A percentile compares a stretch with the other conserved stretches of the same genome.
phyloP scores from a whole-genome alignment of 495 filamentous ascomycete genomes.

The Penicillium verhagenii region DNA sequence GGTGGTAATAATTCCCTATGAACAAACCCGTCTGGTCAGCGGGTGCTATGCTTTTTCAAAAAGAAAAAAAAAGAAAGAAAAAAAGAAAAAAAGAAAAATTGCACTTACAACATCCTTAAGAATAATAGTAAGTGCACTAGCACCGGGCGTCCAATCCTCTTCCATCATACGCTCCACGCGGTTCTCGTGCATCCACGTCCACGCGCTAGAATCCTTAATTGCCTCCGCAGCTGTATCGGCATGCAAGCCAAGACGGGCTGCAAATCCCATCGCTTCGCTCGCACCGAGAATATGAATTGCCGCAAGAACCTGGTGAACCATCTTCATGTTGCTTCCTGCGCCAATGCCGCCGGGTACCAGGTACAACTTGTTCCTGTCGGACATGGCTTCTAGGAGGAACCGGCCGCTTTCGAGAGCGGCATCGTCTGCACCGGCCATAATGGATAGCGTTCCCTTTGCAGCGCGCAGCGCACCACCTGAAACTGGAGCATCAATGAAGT shows the following conservation, averaged over 20 bases:
- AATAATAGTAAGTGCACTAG: slow-evolving; percentile 72
- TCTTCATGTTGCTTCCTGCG: slow-evolving; percentile 83
- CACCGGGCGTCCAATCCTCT: slow-evolving; percentile 61
- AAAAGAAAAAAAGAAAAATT: neutral
- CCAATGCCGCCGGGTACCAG: slow-evolving; percentile 72
- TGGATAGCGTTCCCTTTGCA: slow-evolving; percentile 73
- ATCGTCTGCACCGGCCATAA: slow-evolving; percentile 70
- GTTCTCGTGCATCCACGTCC: slow-evolving; percentile 84
- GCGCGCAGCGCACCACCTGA: slow-evolving; percentile 75
- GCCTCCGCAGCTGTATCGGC: slow-evolving; percentile 53
- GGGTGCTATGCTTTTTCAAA: neutral
- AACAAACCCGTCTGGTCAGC: slow-evolving; percentile 7
- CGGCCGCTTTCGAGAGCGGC: slow-evolving; percentile 57
- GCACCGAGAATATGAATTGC: slow-evolving; percentile 72
- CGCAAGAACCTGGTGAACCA: slow-evolving; percentile 80
- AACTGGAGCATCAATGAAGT: slow-evolving; percentile 72
- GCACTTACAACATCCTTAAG: slow-evolving; percentile 66
- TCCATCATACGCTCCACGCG: slow-evolving; percentile 67
- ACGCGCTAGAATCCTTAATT: slow-evolving; percentile 58
- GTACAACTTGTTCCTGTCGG: slow-evolving; percentile 62
- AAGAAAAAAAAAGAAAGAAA: too few relatives aligned
- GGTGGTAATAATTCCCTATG: slow-evolving; percentile 68
- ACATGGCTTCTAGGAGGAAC: slow-evolving; percentile 61
- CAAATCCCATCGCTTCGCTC: slow-evolving; percentile 73
- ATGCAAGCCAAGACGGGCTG: slow-evolving; percentile 64